Base-by-base conservation (phyloP, 306 rosid species). In the Arachis hypogaea region DNA sequence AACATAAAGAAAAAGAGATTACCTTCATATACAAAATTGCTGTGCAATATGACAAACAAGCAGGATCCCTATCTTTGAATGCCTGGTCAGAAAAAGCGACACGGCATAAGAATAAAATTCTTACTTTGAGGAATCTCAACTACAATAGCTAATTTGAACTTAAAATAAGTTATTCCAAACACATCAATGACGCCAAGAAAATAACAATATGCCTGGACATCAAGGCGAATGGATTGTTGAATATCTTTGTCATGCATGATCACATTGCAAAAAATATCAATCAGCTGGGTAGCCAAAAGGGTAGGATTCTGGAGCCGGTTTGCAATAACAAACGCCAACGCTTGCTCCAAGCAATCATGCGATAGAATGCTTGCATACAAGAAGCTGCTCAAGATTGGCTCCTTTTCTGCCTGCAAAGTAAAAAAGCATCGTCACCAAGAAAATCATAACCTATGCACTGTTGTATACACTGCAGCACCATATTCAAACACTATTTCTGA, bases 311-410 rank as follows among this genome's bases (percentile, higher is more conserved):
- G 97, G 59, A 94, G 88, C 72, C 98, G 82, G 61, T 94, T 85
- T 22, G 97, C 97, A 50, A 86, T 79, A 63, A 94, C 98, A 77
- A 91, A 94, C 9, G 90, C 96, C 79, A 94, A 75, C 7, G 92
- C 94, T 77, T 88, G 96, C 85, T 94, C 98, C 77, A 94, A 88
- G 82, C 97, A 86, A 60, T 94, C 91, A 69, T 94, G 98, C 2
- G 97, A 69, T 81, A 94, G 59, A 60, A 94, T 81, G 67, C 93
- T 94, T 1, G 98, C 96, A 74, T 91, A 88, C 82, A 91, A 84
- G 83, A 94, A 91, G 86, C 96, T 94, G 65, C 97, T 94, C 72
- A 94, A 86, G 81, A 94, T 82, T 1, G 98, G 98, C 68, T 91
- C 98, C 85, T 78, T 91, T 22, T 94, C 98, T 51, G 96, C 96